Base-by-base conservation (phyloP, 2,329 filamentous ascomycete species). In the Fusarium bulbicola region DNA sequence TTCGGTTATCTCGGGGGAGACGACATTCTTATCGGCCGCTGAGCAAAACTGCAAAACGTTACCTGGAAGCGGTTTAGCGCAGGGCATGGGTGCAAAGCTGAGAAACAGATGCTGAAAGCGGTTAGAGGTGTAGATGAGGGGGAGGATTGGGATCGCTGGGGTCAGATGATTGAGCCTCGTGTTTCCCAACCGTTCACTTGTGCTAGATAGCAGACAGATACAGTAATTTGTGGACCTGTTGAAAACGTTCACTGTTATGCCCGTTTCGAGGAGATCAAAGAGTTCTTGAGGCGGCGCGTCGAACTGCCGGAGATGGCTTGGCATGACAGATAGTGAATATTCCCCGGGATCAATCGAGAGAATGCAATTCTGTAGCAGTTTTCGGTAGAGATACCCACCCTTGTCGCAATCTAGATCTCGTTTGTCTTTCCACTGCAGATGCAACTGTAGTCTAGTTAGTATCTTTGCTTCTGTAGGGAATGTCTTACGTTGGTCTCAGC, bases 71-170 rank as follows among this genome's bases (percentile, higher is more conserved):
- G 43, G 75, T 46, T 64, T 77, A 74, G 75, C 56, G 59, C 5
- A 3, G 12, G 7, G 40, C 57, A 63, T 20, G 66, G 59, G 34
- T 28, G 28, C 36, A 73, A 73, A 70, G 58, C 49, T 77, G 75
- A 77, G 72, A 73, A 66, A 52, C 32, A 72, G 63, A 65, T 74
- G 66, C 75, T 67, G 36, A 46, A 77, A 66, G 26, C 40, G 59
- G 64, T 61, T 73, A 57, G 60, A 47, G 24, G 34, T 6, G 0
- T 6, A 34, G 32, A 46, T 43, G 63, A 57, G 59, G 52, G 52
- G 49, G 18, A 47, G 18, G 40, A 39, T 54, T 59, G 34, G 34
- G 42, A 42, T 50, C 63, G 54, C 12, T 57, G 56, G 43, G 50
- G 61, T 67, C 64, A 67, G 24, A 20, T 67, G 64, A 67, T 47